Conservation (phyloP, 1,284 basidiomycete species). For the Heterobasidion occidentale region DNA sequence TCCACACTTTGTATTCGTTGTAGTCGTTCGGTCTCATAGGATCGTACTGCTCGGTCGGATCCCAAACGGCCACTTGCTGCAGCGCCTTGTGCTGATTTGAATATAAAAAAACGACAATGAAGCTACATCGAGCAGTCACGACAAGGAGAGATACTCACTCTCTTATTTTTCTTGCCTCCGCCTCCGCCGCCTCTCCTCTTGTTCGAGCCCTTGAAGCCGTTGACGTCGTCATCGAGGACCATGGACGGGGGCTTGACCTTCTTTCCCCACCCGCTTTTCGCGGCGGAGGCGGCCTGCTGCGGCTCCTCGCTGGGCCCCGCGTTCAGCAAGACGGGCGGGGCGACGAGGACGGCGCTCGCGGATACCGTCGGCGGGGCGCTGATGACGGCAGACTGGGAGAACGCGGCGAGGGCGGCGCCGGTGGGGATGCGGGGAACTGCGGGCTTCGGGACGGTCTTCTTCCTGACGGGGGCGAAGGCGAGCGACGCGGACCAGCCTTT, state of each 20-base stretch:
- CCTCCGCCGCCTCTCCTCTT: slow-evolving; percentile 34
- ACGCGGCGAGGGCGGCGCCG: slow-evolving; percentile 14
- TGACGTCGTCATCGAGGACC: slow-evolving; percentile 81
- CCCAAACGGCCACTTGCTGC: slow-evolving; percentile 51
- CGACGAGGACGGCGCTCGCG: slow-evolving; percentile 59
- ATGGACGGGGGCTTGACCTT: slow-evolving; percentile 85
- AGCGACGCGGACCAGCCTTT: slow-evolving; percentile 82
- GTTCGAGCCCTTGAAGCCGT: slow-evolving; percentile 64
- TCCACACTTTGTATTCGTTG: slow-evolving; percentile 76
- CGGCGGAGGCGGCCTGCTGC: slow-evolving; percentile 14
- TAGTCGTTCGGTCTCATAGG: slow-evolving; percentile 81
- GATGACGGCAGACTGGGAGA: slow-evolving; percentile 13
- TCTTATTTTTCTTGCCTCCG: slow-evolving; percentile 53
- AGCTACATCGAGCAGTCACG: not conserved
- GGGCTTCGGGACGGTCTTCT: slow-evolving; percentile 44
- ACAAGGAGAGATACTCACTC: slow-evolving; percentile 34
- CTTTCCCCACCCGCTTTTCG: slow-evolving; percentile 62
- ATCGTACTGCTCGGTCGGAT: slow-evolving; percentile 73
- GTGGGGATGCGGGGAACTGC: slow-evolving; percentile 40
- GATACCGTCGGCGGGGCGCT: slow-evolving; percentile 34
- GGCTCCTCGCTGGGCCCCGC: slow-evolving; percentile 9
- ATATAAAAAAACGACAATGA: not conserved
- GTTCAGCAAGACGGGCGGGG: slow-evolving; percentile 55
- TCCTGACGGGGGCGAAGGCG: slow-evolving; percentile 67
- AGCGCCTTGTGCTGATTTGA: slow-evolving; percentile 51